Percentiles rank a stretch among this genome's conserved stretches.
phyloP scores from a whole-genome alignment of 805 yeast genomes.

The Lachancea thermotolerans region DNA sequence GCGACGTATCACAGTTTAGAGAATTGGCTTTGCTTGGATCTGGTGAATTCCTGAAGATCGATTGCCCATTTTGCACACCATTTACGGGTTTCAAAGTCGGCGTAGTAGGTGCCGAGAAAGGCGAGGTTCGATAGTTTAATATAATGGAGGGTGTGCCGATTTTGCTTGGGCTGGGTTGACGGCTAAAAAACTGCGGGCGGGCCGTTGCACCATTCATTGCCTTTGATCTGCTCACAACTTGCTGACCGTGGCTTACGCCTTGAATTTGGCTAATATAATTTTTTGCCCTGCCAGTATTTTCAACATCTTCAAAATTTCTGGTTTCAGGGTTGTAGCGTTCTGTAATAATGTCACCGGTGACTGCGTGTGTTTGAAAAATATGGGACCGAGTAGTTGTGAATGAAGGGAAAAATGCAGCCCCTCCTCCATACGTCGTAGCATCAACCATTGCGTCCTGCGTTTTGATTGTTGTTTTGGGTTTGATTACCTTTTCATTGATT shows the following conservation, averaged over 20 bases:
- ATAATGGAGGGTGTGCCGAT: constrained; percentile 3
- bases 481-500: constrained; percentile 54
- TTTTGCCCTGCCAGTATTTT: not conserved
- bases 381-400: constrained; percentile 27
- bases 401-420: constrained; percentile 30
- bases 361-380: constrained; percentile 47
- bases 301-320: constrained; percentile 22
- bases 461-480: constrained; percentile 45
- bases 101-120: constrained; percentile 11
- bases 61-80: constrained; percentile 4
- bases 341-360: constrained; percentile 27
- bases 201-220: constrained; percentile 7
- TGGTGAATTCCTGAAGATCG: constrained; percentile 4
- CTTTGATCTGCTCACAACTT: constrained; percentile 1
- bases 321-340: constrained; percentile 30
- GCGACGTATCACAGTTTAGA: not conserved
- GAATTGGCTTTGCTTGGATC: not conserved
- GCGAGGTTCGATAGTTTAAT: not conserved
- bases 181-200: constrained; percentile 6
- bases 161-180: constrained; percentile 9
- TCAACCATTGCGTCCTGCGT: constrained; percentile 57
- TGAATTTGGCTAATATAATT: constrained; percentile 5
- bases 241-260: not conserved
- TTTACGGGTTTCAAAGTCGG: constrained; percentile 8
- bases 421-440: constrained; percentile 38